These are phyloP conservation scores for Cadophora luteo-olivacea DNA, from an alignment of 2,329 filamentous ascomycete genomes.

Conservation along the genomic window DNA sequence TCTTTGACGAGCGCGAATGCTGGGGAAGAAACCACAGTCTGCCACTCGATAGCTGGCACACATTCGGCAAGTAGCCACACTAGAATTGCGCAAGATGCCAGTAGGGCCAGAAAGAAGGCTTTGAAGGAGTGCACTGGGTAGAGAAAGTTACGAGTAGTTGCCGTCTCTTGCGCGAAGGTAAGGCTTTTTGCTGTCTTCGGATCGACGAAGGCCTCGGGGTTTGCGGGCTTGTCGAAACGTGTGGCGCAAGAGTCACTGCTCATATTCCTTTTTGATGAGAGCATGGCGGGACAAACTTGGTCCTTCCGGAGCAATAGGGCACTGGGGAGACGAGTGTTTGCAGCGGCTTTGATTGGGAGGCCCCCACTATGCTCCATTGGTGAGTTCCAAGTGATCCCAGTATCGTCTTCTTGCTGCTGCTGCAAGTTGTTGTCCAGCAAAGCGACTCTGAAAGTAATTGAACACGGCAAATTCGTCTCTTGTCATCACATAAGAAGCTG, in stretches of 20 bases:
- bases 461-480: conserved; percentile 84
- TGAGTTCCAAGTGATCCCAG: conserved; percentile 53
- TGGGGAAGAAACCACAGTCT: conserved; percentile 5
- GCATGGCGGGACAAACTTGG: background rate
- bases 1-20: conserved; percentile 35
- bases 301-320: background rate
- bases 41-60: conserved; percentile 11
- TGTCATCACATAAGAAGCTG: conserved; percentile 74
- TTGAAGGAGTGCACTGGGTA: conserved; percentile 12
- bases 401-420: conserved; percentile 57
- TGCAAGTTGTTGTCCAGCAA: conserved; percentile 58
- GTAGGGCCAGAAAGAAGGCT: conserved; percentile 11
- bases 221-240: background rate
- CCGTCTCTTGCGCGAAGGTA: background rate
- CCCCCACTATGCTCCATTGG: conserved; percentile 28
- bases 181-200: background rate
- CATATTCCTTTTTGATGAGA: conserved; percentile 1
- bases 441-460: conserved; percentile 80
- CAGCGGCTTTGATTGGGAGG: background rate
- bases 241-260: conserved; percentile 4
- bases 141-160: background rate
- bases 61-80: conserved; percentile 27
- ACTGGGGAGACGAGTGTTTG: background rate
- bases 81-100: conserved; percentile 22
- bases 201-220: background rate